phyloP scores from a whole-genome alignment of 2,329 filamentous ascomycete species.

The Alternaria sp. region DNA sequence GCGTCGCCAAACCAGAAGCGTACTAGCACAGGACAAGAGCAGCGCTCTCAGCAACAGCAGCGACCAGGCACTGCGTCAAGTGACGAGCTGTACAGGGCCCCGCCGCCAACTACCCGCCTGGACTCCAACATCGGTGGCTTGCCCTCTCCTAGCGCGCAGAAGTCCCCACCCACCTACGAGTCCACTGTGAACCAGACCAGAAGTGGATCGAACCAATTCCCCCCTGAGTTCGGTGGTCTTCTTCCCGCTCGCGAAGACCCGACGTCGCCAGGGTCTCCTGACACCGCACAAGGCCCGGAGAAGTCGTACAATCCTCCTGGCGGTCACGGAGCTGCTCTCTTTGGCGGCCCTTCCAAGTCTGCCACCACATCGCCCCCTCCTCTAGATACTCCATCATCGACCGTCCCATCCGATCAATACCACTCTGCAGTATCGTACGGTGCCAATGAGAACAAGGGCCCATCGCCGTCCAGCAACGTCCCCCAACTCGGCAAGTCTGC shows the following conservation, averaged over 20 bases:
- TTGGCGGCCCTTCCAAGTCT: constrained; percentile 47
- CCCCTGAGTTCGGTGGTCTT: constrained; percentile 61
- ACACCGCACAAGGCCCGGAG: constrained; percentile 46
- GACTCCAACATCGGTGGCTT: constrained; percentile 51
- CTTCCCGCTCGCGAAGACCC: constrained; percentile 63
- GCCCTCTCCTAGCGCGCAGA: constrained; percentile 61
- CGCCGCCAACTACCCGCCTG: constrained; percentile 43
- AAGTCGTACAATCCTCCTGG: constrained; percentile 46
- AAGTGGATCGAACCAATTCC: constrained; percentile 55
- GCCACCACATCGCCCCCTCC: constrained; percentile 48
- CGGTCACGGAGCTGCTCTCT: constrained; percentile 49
- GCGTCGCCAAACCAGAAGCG: constrained; percentile 53
- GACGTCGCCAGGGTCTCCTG: constrained; percentile 47
- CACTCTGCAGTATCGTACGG: constrained; percentile 50
- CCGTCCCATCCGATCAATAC: constrained; percentile 51
- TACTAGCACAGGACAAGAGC: constrained; percentile 31
- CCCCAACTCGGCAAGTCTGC: constrained; percentile 55
- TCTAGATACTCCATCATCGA: constrained; percentile 48
- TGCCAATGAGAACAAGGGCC: constrained; percentile 38
- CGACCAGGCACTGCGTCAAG: constrained; percentile 35
- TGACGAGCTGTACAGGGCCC: constrained; percentile 41
- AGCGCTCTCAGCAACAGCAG: constrained; percentile 33
- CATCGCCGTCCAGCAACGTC: constrained; percentile 37
- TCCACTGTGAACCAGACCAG: constrained; percentile 48
- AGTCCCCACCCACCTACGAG: constrained; percentile 64